Base-by-base conservation (phyloP, 352 stramenopile genomes). In the Phytophthora cajani region DNA sequence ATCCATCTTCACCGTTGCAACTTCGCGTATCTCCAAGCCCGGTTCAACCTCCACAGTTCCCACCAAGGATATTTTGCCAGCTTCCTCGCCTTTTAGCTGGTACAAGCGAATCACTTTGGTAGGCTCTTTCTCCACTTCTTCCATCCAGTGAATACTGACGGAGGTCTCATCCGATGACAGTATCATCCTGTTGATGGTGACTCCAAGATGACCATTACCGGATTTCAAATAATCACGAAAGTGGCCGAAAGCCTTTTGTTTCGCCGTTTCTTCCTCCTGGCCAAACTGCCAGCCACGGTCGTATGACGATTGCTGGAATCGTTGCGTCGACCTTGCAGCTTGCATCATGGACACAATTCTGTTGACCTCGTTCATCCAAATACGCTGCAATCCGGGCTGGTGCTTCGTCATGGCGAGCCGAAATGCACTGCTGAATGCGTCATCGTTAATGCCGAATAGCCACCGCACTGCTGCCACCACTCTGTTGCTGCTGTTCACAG, bases 11-110 rank as follows among this genome's bases (percentile, higher is more conserved):
- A 75, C 67, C 3, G 57, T 68, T 7, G 46, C 38, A 10, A 72
- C 12, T 32, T 72, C 56, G 1, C 36, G 23, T 17, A 78, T 3
- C 30, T 72, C 16, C 3, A 50, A 47, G 0, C 67, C 67, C 1
- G 62, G 36, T 25, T 69, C 62, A 60, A 69, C 57, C 30, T 78
- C 62, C 17, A 72, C 14, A n/a, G 14, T 66, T 16, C 71, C 71
- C 27, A 78, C 3, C 10, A 33, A 5, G 1, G 60, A 47, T 10
- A 64, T 12, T 40, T 60, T 16, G 17, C 17, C 33, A 62, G 30
- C 30, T 33, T 33, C 42, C 44, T n/a, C 40, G 42, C 12, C 42
- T 7, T 12, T 6, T 12, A 64, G 7, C 5, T 71, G 25, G 19
- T 65, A 62, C 42, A 78, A 25, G 3, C 19, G n/a, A 32, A 78